These are phyloP conservation scores for Colletotrichum melonis DNA, from an alignment of 2,329 filamentous ascomycete species.

Conservation along the genomic window DNA sequence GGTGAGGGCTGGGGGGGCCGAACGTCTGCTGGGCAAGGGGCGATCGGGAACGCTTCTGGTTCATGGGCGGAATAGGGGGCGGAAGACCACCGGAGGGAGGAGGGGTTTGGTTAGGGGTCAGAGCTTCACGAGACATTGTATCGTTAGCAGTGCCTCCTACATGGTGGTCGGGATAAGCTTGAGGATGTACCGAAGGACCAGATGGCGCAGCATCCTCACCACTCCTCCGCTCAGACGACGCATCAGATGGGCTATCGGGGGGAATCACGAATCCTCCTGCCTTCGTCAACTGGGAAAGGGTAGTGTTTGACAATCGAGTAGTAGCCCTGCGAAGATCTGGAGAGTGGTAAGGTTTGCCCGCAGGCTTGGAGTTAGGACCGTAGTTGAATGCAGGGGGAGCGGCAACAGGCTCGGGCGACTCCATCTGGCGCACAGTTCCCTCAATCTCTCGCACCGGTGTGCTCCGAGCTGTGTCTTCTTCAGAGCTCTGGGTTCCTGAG, in stretches of 20 bases:
- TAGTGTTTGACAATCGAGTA: conserved; percentile 84
- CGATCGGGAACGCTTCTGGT: conserved; percentile 56
- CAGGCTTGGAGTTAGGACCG: conserved; percentile 76
- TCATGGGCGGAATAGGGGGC: conserved; percentile 53
- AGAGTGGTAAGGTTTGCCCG: conserved; percentile 77
- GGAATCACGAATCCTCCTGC: conserved; percentile 67
- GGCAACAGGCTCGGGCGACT: conserved; percentile 80
- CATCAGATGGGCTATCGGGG: conserved; percentile 46
- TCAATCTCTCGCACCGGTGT: conserved; percentile 63
- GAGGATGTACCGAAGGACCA: conserved; percentile 57
- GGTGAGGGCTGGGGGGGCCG: conserved; percentile 46
- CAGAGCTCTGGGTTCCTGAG: conserved; percentile 57
- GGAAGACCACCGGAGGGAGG: conserved; percentile 51
- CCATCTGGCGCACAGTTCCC: conserved; percentile 62
- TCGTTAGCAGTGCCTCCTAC: conserved; percentile 66
- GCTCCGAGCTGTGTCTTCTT: conserved; percentile 56
- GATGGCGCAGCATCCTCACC: conserved; percentile 46
- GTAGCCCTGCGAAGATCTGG: conserved; percentile 84
- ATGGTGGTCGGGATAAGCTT: conserved; percentile 52
- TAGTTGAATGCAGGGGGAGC: conserved; percentile 85
- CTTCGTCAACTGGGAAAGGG: conserved; percentile 82
- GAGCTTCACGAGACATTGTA: conserved; percentile 64
- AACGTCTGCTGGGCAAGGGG: conserved; percentile 53
- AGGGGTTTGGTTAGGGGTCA: conserved; percentile 51
- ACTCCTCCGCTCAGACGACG: conserved; percentile 44